A percentile compares a stretch with the other conserved stretches of the same genome.
Conservation (phyloP, 2,329 filamentous ascomycete species). For the Claviceps sorghi region DNA sequence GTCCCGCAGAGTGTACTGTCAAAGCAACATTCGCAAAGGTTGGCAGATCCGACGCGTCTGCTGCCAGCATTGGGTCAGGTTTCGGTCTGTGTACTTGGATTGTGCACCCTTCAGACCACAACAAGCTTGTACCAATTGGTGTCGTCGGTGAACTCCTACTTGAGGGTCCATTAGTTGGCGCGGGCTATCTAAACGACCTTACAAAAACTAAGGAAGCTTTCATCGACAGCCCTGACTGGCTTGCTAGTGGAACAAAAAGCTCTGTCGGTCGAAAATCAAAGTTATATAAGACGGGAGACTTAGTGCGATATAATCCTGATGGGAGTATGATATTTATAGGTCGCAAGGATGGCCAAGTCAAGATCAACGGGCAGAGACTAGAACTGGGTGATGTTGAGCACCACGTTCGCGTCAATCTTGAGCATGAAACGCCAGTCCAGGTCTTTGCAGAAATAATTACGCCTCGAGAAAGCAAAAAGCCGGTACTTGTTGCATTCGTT, state of each 20-base stretch:
- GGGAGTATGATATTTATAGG: slow-evolving; percentile 27
- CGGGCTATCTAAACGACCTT: slow-evolving; percentile 33
- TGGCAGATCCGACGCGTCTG: neutral
- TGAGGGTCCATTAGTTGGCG: slow-evolving; percentile 29
- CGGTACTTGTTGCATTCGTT: slow-evolving; percentile 1
- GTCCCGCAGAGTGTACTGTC: slow-evolving; percentile 4
- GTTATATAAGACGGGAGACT: slow-evolving; percentile 33
- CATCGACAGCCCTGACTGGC: slow-evolving; percentile 24
- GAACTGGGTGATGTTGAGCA: slow-evolving; percentile 23
- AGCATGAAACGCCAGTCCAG: neutral
- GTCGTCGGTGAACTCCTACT: slow-evolving; percentile 22
- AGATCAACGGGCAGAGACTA: slow-evolving; percentile 38
- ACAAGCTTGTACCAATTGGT: slow-evolving; percentile 15
- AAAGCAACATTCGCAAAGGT: slow-evolving; percentile 1
- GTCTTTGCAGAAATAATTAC: slow-evolving; percentile 1
- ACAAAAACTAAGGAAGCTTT: slow-evolving; percentile 29
- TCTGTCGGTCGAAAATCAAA: slow-evolving; percentile 7
- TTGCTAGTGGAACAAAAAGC: slow-evolving; percentile 1
- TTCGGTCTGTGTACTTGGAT: slow-evolving; percentile 4
- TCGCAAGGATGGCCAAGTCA: slow-evolving; percentile 39
- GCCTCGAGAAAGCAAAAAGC: neutral
- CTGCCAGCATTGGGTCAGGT: slow-evolving; percentile 3
- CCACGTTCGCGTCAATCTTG: neutral
- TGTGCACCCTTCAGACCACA: neutral
- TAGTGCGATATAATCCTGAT: slow-evolving; percentile 23